Evolutionary conservation across 2,329 filamentous ascomycete species (phyloP).

Genomic region (Phialophora chinensis): DNA sequence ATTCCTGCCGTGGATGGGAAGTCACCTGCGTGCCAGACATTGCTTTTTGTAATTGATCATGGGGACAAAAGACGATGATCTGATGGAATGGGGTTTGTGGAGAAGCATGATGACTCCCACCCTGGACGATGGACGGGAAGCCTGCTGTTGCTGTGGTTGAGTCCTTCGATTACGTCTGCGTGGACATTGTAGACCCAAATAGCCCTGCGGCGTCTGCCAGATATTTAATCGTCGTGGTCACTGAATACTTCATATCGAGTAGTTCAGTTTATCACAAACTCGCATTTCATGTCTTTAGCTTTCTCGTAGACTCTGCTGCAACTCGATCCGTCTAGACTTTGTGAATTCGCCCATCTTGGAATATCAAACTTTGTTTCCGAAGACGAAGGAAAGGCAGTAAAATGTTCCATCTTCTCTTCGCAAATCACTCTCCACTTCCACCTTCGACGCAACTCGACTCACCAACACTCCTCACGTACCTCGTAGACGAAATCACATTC

Average conservation of each 20-base stretch:
- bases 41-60: conserved; percentile 6
- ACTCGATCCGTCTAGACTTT: neutral
- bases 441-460: neutral
- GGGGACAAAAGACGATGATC: neutral
- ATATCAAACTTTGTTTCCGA: neutral
- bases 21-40: conserved; percentile 41
- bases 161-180: neutral
- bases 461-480: neutral
- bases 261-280: neutral
- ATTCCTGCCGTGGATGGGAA: conserved; percentile 33
- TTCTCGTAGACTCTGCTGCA: neutral
- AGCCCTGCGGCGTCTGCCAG: neutral
- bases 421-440: neutral
- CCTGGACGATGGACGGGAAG: neutral
- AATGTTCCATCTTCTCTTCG: neutral
- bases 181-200: neutral
- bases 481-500: neutral
- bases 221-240: neutral
- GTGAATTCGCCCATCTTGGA: neutral
- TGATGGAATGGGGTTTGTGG: neutral
- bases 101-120: neutral
- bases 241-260: neutral
- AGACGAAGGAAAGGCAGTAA: neutral
- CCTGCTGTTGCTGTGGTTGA: neutral
- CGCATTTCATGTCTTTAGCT: neutral